Percentiles rank a stretch among this genome's conserved stretches.
Conservation (phyloP, 352 stramenopile genomes). For the Globisporangium viniferum region DNA sequence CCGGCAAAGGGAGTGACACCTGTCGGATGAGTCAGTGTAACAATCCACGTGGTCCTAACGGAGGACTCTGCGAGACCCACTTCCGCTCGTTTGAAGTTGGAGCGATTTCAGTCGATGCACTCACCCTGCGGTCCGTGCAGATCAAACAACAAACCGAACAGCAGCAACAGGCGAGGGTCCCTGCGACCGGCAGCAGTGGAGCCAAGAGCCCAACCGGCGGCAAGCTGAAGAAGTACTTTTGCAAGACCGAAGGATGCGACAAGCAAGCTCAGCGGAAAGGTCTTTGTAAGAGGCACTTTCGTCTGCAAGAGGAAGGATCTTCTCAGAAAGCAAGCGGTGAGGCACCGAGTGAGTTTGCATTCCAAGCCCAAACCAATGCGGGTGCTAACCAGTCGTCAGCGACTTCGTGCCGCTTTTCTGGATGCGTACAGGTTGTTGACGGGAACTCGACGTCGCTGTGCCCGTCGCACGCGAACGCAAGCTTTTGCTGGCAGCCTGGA, state of each 20-base stretch:
- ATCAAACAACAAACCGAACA: constrained; percentile 17
- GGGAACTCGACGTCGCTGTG: constrained; percentile 32
- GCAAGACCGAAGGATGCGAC: constrained; percentile 51
- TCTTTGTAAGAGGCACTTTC: constrained; percentile 66
- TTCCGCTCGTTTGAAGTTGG: constrained; percentile 47
- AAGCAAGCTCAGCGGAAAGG: constrained; percentile 64
- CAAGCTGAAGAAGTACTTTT: constrained; percentile 65
- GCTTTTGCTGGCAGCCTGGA: constrained; percentile 56
- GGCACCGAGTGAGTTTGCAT: background rate
- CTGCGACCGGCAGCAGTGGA: constrained; percentile 16
- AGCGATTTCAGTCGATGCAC: constrained; percentile 53
- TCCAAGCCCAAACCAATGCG: constrained; percentile 8
- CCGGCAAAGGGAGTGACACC: constrained; percentile 13
- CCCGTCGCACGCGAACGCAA: constrained; percentile 39
- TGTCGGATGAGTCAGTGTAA: constrained; percentile 48
- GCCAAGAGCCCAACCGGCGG: constrained; percentile 10
- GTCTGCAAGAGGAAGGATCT: constrained; percentile 27
- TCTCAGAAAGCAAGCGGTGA: constrained; percentile 1
- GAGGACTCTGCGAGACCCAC: constrained; percentile 46
- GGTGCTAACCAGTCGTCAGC: background rate
- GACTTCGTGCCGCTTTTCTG: constrained; percentile 39
- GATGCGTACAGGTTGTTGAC: constrained; percentile 32
- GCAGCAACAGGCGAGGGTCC: constrained; percentile 16
- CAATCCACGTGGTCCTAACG: constrained; percentile 15
- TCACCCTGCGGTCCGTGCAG: constrained; percentile 44